Evolutionary conservation across 2,329 filamentous ascomycete genomes (phyloP).

Genomic region (Talaromyces sp.): DNA sequence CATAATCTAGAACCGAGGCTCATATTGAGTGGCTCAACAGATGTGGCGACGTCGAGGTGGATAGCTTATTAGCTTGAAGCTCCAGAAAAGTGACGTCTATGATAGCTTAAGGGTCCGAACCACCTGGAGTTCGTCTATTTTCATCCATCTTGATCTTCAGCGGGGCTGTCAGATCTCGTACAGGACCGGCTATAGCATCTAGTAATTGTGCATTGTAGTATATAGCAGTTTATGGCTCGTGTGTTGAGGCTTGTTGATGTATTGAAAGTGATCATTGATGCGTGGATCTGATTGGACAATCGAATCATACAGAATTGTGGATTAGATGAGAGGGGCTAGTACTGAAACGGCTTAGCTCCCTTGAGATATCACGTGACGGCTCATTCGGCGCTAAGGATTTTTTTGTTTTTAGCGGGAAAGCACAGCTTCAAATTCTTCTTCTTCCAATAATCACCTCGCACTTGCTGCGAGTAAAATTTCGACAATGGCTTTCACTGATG

Average conservation of each 20-base stretch:
- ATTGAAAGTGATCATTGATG: background rate
- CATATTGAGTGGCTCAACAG: background rate
- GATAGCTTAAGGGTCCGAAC: background rate
- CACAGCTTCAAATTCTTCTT: constrained; percentile 12
- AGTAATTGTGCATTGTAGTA: too few relatives aligned
- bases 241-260: background rate
- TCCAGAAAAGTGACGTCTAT: background rate
- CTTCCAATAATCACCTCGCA: constrained; percentile 1
- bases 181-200: too few relatives aligned
- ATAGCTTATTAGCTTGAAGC: background rate
- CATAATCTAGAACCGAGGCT: background rate
- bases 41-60: background rate
- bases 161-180: background rate
- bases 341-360: background rate
- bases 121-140: background rate
- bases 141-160: background rate
- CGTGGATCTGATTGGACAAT: constrained; percentile 11
- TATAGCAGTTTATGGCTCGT: too few relatives aligned
- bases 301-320: background rate
- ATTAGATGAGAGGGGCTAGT: background rate
- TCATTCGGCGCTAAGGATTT: constrained; percentile 7
- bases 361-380: background rate
- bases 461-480: background rate
- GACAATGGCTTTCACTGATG: constrained; percentile 1
- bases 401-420: constrained; percentile 18